phyloP scores from a whole-genome alignment of 306 rosid species.

The Ochetophila trinervis region DNA sequence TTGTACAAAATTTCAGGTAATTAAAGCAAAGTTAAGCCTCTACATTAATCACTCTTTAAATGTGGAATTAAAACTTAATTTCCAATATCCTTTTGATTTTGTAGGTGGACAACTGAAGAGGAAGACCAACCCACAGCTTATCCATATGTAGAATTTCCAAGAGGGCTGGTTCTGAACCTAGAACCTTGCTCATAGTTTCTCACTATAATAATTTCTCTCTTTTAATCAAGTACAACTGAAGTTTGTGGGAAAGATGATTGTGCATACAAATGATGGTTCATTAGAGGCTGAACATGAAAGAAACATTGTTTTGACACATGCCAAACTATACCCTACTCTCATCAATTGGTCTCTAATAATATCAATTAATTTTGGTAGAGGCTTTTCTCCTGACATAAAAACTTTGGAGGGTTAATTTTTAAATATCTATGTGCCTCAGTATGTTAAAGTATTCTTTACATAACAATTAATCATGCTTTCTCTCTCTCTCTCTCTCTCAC shows the following conservation, averaged over 20 bases:
- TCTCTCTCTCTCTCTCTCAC: too few relatives aligned
- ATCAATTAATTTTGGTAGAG: too few relatives aligned
- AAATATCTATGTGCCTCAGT: too few relatives aligned
- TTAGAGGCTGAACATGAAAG: neutral
- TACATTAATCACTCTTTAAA: too few relatives aligned
- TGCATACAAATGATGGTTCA: too few relatives aligned
- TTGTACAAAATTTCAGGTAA: constrained; percentile 34
- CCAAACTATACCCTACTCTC: too few relatives aligned
- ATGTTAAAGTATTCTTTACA: too few relatives aligned
- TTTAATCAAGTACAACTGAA: neutral
- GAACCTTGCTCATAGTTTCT: constrained; percentile 21
- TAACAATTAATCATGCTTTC: too few relatives aligned
- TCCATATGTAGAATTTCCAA: constrained; percentile 38
- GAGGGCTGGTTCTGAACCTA: constrained; percentile 22
- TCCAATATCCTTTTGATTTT: neutral
- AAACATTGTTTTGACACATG: too few relatives aligned
- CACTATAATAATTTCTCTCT: neutral
- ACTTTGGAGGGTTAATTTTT: too few relatives aligned
- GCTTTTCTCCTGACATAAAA: too few relatives aligned
- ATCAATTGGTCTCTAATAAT: too few relatives aligned
- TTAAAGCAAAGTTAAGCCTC: neutral
- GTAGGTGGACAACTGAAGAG: constrained; percentile 35
- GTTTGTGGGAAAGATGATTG: neutral
- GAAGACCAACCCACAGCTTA: constrained; percentile 31
- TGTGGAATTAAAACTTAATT: neutral